phyloP scores from a whole-genome alignment of 768 basidiomycete genomes.

The Nidularia pulvinata region DNA sequence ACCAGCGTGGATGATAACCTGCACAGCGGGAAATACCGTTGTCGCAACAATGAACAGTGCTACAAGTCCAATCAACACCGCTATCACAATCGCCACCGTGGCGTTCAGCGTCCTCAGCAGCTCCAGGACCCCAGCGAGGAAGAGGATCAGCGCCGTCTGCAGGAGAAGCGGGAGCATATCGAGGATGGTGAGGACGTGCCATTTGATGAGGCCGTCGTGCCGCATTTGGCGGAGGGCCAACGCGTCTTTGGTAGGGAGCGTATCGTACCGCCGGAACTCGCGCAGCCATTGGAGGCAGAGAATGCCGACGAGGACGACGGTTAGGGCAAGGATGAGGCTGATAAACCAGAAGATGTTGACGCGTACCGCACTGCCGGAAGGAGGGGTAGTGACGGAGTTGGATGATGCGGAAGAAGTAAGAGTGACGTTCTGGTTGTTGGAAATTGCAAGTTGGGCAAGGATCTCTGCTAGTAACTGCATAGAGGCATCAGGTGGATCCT shows the following conservation, averaged over 20 bases:
- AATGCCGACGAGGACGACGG: slow-evolving; percentile 5
- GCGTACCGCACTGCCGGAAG: neutral
- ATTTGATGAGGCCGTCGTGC: slow-evolving; percentile 5
- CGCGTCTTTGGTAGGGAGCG: neutral
- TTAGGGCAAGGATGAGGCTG: slow-evolving; percentile 4
- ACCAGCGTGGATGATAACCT: neutral
- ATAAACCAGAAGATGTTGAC: slow-evolving; percentile 9
- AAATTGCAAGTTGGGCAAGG: neutral
- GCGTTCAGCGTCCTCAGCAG: neutral
- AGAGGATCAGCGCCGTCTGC: slow-evolving; percentile 12
- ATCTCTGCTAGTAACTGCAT: slow-evolving; percentile 2
- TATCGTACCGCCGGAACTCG: neutral
- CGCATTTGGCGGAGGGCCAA: slow-evolving; percentile 3
- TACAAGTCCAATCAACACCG: neutral
- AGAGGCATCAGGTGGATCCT: neutral
- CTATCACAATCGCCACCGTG: neutral
- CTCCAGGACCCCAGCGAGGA: slow-evolving; percentile 11
- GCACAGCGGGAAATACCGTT: slow-evolving; percentile 2
- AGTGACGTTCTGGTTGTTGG: neutral
- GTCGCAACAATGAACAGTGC: slow-evolving; percentile 3
- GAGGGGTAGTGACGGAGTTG: neutral
- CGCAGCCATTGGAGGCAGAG: neutral
- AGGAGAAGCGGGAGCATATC: slow-evolving; percentile 10
- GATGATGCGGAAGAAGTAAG: neutral
- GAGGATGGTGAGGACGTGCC: slow-evolving; percentile 7